A percentile compares a stretch with the other conserved stretches of the same genome.
Evolutionary conservation across 1,284 basidiomycete genomes (phyloP).

Genomic region (Pseudomicrostroma phylloplanum): DNA sequence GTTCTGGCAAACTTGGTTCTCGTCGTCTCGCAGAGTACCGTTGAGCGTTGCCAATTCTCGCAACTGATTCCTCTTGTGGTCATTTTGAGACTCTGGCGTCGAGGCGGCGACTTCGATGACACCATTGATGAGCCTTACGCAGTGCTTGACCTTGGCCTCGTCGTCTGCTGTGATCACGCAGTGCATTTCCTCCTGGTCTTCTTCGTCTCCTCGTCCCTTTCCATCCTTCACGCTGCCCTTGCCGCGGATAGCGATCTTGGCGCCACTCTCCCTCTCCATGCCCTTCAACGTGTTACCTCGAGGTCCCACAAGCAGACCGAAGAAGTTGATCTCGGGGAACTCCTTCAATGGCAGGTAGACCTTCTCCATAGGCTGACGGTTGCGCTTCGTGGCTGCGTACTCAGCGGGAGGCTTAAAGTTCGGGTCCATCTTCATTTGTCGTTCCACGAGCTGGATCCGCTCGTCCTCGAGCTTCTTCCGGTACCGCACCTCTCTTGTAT

Average conservation of each 20-base stretch:
- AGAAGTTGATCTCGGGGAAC: slow-evolving; percentile 99
- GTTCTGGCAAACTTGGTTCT: slow-evolving; percentile 98
- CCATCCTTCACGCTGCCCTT: slow-evolving; percentile 99
- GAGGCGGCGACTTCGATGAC: slow-evolving; percentile 99
- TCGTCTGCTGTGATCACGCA: slow-evolving; percentile 91
- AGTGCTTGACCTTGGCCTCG: slow-evolving; percentile 81
- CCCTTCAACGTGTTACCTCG: slow-evolving; percentile 98
- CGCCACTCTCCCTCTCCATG: slow-evolving; percentile 96
- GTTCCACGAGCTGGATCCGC: slow-evolving; percentile 83
- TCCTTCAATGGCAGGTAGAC: slow-evolving; percentile 99
- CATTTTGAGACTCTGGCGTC: slow-evolving; percentile 97
- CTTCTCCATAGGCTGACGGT: slow-evolving; percentile 72
- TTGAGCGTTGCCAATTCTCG: slow-evolving; percentile 95
- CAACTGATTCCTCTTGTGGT: slow-evolving; percentile 97
- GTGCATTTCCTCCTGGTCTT: slow-evolving; percentile 96
- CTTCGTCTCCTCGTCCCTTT: slow-evolving; percentile 79
- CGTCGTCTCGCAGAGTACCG: slow-evolving; percentile 96
- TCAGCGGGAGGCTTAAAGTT: slow-evolving; percentile 93
- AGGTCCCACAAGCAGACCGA: slow-evolving; percentile 93
- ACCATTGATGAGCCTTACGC: slow-evolving; percentile 90
- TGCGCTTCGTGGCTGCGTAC: slow-evolving; percentile 75
- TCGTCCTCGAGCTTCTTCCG: slow-evolving; percentile 97
- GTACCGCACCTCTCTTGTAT: slow-evolving; percentile 96
- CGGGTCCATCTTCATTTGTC: slow-evolving; percentile 93
- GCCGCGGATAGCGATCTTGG: slow-evolving; percentile 96